Conservation (phyloP, 2,329 filamentous ascomycete species). For the Leptographium lundbergii region DNA sequence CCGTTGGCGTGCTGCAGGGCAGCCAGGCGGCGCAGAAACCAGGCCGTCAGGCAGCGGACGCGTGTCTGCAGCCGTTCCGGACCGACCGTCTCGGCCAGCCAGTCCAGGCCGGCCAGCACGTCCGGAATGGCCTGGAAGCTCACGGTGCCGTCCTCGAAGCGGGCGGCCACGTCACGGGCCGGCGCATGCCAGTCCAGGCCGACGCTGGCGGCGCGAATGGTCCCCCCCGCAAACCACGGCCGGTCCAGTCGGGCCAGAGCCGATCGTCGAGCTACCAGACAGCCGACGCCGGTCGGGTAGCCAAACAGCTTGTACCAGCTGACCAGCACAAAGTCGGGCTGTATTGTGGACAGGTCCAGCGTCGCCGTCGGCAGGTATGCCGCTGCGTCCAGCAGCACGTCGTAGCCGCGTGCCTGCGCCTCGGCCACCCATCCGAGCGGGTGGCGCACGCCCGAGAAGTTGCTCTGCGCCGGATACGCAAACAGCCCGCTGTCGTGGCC, state of each 20-base stretch:
- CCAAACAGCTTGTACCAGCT: conserved; percentile 32
- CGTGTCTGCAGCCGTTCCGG: conserved; percentile 17
- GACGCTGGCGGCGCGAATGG: conserved; percentile 21
- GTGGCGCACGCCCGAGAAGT: conserved; percentile 30
- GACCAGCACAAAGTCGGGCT: conserved; percentile 25
- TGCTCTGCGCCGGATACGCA: conserved; percentile 33
- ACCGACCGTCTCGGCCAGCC: conserved; percentile 18
- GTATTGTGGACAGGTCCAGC: conserved; percentile 21
- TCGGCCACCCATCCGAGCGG: conserved; percentile 23
- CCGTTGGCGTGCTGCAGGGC: conserved; percentile 21
- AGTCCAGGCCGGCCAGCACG: conserved; percentile 23
- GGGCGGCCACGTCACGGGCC: conserved; percentile 17
- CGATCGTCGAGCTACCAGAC: conserved; percentile 21
- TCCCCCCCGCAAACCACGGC: conserved; percentile 28
- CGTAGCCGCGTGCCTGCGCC: conserved; percentile 24
- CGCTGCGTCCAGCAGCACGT: conserved; percentile 27
- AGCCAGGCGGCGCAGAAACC: conserved; percentile 20
- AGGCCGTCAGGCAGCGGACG: conserved; percentile 24
- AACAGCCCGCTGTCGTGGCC: conserved; percentile 21
- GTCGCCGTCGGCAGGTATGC: conserved; percentile 24
- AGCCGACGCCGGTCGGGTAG: conserved; percentile 28
- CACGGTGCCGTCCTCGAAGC: conserved; percentile 28
- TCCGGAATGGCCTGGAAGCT: conserved; percentile 28
- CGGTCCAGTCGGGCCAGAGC: conserved; percentile 19
- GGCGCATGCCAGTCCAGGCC: conserved; percentile 18